Percentiles rank a stretch among this genome's conserved stretches.
Evolutionary conservation across 345 rosid genomes (phyloP).

Genomic region (Noccaea bulbosa): DNA sequence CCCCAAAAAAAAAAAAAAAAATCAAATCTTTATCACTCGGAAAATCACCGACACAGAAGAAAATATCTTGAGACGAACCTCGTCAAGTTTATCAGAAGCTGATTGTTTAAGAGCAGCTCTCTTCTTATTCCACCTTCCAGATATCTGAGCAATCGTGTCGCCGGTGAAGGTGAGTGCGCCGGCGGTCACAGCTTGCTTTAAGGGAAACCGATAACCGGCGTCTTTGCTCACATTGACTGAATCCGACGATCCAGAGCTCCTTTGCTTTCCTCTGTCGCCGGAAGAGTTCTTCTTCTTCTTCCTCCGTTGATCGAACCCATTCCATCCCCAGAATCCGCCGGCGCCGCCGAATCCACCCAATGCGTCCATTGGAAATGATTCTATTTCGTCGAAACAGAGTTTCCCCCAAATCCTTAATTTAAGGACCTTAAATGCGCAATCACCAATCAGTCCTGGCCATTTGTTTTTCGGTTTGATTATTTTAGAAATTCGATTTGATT

Average conservation of each 20-base stretch:
- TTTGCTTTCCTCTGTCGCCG: slow-evolving; percentile 32
- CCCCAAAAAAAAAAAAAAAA: background rate
- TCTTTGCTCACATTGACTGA: slow-evolving; percentile 47
- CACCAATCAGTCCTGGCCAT: slow-evolving; percentile 32
- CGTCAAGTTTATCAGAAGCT: slow-evolving; percentile 30
- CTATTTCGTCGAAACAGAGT: slow-evolving; percentile 17
- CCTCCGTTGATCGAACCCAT: slow-evolving; percentile 33
- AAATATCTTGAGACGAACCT: slow-evolving; percentile 34
- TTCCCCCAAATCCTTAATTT: slow-evolving; percentile 9
- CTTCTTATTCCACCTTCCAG: slow-evolving; percentile 51
- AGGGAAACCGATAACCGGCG: slow-evolving; percentile 64
- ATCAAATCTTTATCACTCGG: slow-evolving; percentile 5
- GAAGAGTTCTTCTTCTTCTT: slow-evolving; percentile 40
- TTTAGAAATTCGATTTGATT: background rate
- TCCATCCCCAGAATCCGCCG: slow-evolving; percentile 71
- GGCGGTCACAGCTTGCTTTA: slow-evolving; percentile 84
- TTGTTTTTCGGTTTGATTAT: slow-evolving; percentile 34
- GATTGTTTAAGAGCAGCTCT: slow-evolving; percentile 36
- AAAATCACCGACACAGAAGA: background rate
- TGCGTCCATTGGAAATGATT: slow-evolving; percentile 56
- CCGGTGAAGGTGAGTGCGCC: slow-evolving; percentile 79
- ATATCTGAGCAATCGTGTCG: slow-evolving; percentile 78
- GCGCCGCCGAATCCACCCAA: slow-evolving; percentile 52
- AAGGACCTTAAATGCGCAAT: background rate
- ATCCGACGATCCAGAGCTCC: slow-evolving; percentile 60